Percentiles rank a stretch among this genome's conserved stretches.
Conservation (phyloP, 352 stramenopile genomes). For the Phytophthora rubi region DNA sequence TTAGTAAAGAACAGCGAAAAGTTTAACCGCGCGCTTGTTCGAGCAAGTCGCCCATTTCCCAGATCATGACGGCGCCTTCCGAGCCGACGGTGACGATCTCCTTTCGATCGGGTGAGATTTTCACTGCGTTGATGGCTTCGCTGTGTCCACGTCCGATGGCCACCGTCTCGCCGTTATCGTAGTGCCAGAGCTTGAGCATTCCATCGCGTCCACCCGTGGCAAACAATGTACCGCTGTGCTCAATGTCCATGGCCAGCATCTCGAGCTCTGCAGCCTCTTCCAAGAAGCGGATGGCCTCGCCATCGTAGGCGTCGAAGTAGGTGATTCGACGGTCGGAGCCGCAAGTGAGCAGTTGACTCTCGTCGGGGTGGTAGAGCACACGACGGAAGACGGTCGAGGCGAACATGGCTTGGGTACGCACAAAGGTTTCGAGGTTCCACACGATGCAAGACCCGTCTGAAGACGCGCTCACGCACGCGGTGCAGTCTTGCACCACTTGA, state of each 20-base stretch:
- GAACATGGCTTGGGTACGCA: slow-evolving; percentile 95
- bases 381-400: slow-evolving; percentile 95
- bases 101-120: slow-evolving; percentile 93
- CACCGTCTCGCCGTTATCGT: slow-evolving; percentile 94
- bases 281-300: slow-evolving; percentile 93
- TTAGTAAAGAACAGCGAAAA: neutral
- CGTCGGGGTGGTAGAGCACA: slow-evolving; percentile 96
- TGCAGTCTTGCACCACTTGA: slow-evolving; percentile 76
- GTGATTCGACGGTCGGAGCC: slow-evolving; percentile 95
- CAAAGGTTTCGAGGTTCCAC: slow-evolving; percentile 95
- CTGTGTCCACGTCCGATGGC: slow-evolving; percentile 92
- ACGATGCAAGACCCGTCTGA: slow-evolving; percentile 94
- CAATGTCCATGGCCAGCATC: slow-evolving; percentile 95
- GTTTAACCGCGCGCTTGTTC: slow-evolving; percentile 24
- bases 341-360: slow-evolving; percentile 96
- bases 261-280: slow-evolving; percentile 91
- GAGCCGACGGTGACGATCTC: slow-evolving; percentile 94
- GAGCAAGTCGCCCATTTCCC: slow-evolving; percentile 80
- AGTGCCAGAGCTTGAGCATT: slow-evolving; percentile 96
- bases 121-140: slow-evolving; percentile 93
- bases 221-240: slow-evolving; percentile 89
- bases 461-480: slow-evolving; percentile 76
- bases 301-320: slow-evolving; percentile 97
- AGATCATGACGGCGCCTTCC: slow-evolving; percentile 97
- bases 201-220: slow-evolving; percentile 92